Conservation (phyloP, 192 early-diverging fungal species). For the Spizellomyces punctatus region DNA sequence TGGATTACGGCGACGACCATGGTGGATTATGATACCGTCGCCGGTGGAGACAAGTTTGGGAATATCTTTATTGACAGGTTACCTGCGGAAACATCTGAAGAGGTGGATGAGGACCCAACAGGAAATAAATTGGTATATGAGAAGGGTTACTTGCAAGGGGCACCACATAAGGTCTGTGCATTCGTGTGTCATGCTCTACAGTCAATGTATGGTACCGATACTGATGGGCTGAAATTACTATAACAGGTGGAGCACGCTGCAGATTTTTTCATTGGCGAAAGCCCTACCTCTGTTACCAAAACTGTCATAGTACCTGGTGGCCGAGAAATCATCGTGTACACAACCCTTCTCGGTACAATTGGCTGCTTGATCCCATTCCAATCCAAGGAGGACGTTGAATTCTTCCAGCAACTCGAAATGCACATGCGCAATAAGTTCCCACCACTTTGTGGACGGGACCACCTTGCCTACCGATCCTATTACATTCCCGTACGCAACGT, state of each 20-base stretch:
- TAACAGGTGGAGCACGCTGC: slow-evolving; percentile 56
- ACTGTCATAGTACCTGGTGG: slow-evolving; percentile 81
- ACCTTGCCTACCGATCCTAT: slow-evolving; percentile 78
- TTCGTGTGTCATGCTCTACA: background rate
- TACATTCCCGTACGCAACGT: slow-evolving; percentile 73
- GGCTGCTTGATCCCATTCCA: slow-evolving; percentile 85
- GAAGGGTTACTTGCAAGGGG: slow-evolving; percentile 79
- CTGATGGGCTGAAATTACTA: background rate
- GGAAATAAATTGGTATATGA: slow-evolving; percentile 81
- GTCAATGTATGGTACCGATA: slow-evolving; percentile 1
- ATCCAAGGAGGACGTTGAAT: slow-evolving; percentile 88
- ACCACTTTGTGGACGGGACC: slow-evolving; percentile 84
- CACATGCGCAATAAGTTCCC: slow-evolving; percentile 76
- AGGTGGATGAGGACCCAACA: slow-evolving; percentile 86
- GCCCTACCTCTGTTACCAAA: slow-evolving; percentile 77
- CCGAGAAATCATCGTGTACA: slow-evolving; percentile 86
- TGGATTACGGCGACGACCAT: slow-evolving; percentile 80
- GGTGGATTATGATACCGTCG: slow-evolving; percentile 92
- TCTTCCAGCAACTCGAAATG: slow-evolving; percentile 91
- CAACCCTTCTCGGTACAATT: slow-evolving; percentile 82
- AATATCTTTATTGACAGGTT: slow-evolving; percentile 83
- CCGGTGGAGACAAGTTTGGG: slow-evolving; percentile 96
- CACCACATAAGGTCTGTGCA: slow-evolving; percentile 73
- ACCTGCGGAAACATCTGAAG: slow-evolving; percentile 61
- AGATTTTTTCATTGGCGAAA: slow-evolving; percentile 88